These are phyloP conservation scores for Suhomyces coccinellae DNA, from an alignment of 1,139 yeast species.

Conservation along the genomic window DNA sequence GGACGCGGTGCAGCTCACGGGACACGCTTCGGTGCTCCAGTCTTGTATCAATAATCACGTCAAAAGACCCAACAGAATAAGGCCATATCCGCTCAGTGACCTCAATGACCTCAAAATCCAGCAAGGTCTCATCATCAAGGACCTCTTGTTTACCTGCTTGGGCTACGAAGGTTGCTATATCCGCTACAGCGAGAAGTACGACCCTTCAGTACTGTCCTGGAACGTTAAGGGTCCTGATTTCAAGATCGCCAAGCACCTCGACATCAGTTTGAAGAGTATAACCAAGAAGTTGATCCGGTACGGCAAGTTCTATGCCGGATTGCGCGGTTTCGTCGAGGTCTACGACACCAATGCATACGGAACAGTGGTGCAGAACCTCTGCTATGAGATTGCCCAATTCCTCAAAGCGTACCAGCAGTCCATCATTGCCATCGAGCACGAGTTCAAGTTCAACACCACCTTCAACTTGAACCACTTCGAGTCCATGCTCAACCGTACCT, in stretches of 20 bases:
- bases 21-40: conserved; percentile 21
- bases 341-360: conserved; percentile 64
- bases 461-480: conserved; percentile 40
- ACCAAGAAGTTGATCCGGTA: conserved; percentile 58
- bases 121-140: conserved; percentile 72
- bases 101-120: conserved; percentile 52
- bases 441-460: conserved; percentile 44
- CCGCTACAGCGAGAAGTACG: conserved; percentile 62
- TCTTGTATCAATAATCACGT: conserved; percentile 19
- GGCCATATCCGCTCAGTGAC: conserved; percentile 47
- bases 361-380: conserved; percentile 69
- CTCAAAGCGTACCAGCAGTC: conserved; percentile 50
- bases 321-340: conserved; percentile 54
- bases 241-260: conserved; percentile 69
- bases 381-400: conserved; percentile 56
- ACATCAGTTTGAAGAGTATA: conserved; percentile 72
- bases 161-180: conserved; percentile 84
- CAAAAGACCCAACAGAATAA: conserved; percentile 21
- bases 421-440: conserved; percentile 54
- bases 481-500: conserved; percentile 30
- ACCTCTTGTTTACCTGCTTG: conserved; percentile 62
- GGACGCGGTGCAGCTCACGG: conserved; percentile 19
- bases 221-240: conserved; percentile 71
- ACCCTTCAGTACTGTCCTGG: conserved; percentile 36
- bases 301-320: conserved; percentile 63